phyloP scores from a whole-genome alignment of 164 flowering plant genomes.

The Berberis thunbergii region DNA sequence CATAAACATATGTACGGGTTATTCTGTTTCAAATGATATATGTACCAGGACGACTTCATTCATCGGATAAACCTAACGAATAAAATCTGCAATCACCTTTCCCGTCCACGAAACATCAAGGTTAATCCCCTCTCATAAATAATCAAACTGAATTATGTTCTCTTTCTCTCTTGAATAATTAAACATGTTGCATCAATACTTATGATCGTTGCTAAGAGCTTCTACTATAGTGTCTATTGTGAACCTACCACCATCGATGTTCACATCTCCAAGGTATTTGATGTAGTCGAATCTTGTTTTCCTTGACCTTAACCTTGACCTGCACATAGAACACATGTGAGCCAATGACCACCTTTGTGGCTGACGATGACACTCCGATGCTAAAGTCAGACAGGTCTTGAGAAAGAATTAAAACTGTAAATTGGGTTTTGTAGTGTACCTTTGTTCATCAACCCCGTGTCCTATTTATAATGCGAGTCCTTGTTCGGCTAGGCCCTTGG shows the following conservation, averaged over 20 bases:
- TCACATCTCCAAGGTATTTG: constrained; percentile 49
- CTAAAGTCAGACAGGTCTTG: no score
- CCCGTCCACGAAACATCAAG: background rate
- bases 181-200: background rate
- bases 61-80: background rate
- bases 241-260: constrained; percentile 20
- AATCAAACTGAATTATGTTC: background rate
- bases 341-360: no score
- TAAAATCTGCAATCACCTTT: background rate
- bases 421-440: no score
- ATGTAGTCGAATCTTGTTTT: no score
- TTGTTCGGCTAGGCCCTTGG: no score
- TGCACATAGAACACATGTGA: no score
- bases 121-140: background rate
- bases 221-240: constrained; percentile 40
- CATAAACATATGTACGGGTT: background rate
- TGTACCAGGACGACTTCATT: background rate
- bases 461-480: no score
- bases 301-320: no score
- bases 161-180: background rate
- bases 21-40: background rate
- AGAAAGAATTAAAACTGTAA: no score
- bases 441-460: no score
- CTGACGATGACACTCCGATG: no score
- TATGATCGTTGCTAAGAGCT: constrained; percentile 37